Conservation (phyloP, 139 green algal genomes). For the Diplosphaera chodatii region DNA sequence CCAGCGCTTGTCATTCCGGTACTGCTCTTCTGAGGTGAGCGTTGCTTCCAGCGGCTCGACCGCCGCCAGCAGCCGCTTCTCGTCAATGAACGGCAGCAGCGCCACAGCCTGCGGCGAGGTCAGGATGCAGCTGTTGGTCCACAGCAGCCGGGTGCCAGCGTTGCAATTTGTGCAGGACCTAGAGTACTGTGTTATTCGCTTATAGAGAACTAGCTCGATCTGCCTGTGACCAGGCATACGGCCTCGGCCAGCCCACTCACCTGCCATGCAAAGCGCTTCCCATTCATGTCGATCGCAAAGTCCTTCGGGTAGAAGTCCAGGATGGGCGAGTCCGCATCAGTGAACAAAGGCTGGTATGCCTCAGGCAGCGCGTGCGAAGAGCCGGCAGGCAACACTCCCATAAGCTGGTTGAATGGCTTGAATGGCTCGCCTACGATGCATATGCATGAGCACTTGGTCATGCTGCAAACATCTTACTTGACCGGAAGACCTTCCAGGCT, state of each 20-base stretch:
- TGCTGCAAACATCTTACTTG: no score
- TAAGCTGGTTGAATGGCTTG: conserved; percentile 97
- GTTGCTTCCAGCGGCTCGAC: conserved; percentile 37
- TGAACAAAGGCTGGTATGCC: conserved; percentile 70
- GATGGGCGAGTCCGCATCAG: conserved; percentile 74
- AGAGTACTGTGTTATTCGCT: no score
- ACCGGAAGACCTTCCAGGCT: no score
- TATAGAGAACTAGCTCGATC: no score
- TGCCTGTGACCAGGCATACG: no score
- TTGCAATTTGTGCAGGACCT: no score
- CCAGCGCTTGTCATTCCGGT: conserved; percentile 57
- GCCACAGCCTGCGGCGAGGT: no score
- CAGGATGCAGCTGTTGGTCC: no score
- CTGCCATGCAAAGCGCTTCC: conserved; percentile 96
- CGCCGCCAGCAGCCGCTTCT: conserved; percentile 62
- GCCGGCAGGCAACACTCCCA: conserved; percentile 91
- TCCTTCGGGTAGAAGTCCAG: conserved; percentile 95
- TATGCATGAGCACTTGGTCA: no score
- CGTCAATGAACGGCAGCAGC: conserved; percentile 98
- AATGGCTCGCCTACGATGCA: conserved; percentile 83
- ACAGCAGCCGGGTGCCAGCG: no score
- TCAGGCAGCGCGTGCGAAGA: conserved; percentile 76
- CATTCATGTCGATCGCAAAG: conserved; percentile 97
- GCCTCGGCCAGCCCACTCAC: no score
- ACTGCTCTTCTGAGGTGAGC: conserved; percentile 56